Evolutionary conservation across 345 rosid genomes (phyloP).

Genomic region (Lepidium didymum): DNA sequence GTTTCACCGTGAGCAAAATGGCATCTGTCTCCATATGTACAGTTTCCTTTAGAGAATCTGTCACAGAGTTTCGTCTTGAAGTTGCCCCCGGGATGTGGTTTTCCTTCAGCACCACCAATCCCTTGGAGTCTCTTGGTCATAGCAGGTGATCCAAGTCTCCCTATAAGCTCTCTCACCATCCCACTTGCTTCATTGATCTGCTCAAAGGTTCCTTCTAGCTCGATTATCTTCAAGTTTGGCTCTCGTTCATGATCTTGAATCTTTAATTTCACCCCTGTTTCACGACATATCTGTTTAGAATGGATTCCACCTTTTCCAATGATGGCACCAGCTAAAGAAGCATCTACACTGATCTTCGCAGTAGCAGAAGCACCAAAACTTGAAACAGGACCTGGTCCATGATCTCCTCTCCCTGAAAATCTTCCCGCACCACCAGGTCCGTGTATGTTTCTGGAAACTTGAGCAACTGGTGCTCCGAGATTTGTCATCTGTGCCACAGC

Average conservation of each 20-base stretch:
- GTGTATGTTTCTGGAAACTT: slow-evolving; percentile 42
- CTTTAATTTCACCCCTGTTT: slow-evolving; percentile 69
- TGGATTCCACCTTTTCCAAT: slow-evolving; percentile 81
- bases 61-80: slow-evolving; percentile 86
- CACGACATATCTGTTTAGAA: slow-evolving; percentile 72
- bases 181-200: slow-evolving; percentile 78
- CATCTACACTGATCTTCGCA: slow-evolving; percentile 81
- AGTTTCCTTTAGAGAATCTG: slow-evolving; percentile 62
- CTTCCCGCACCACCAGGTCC: slow-evolving; percentile 41
- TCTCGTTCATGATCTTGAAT: slow-evolving; percentile 66
- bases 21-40: slow-evolving; percentile 83
- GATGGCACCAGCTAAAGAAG: slow-evolving; percentile 78
- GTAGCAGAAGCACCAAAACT: slow-evolving; percentile 77
- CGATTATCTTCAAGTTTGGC: slow-evolving; percentile 60
- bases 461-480: slow-evolving; percentile 38
- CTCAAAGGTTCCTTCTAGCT: slow-evolving; percentile 80
- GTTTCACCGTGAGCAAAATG: slow-evolving; percentile 89
- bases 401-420: slow-evolving; percentile 37
- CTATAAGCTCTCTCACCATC: slow-evolving; percentile 71
- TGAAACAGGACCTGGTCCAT: slow-evolving; percentile 39
- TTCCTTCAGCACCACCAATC: slow-evolving; percentile 33
- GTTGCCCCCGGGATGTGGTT: slow-evolving; percentile 41
- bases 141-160: slow-evolving; percentile 33
- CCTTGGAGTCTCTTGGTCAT: slow-evolving; percentile 18
- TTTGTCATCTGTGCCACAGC: slow-evolving; percentile 78